phyloP scores from a whole-genome alignment of 805 yeast species.

The Blastobotrys parvus region DNA sequence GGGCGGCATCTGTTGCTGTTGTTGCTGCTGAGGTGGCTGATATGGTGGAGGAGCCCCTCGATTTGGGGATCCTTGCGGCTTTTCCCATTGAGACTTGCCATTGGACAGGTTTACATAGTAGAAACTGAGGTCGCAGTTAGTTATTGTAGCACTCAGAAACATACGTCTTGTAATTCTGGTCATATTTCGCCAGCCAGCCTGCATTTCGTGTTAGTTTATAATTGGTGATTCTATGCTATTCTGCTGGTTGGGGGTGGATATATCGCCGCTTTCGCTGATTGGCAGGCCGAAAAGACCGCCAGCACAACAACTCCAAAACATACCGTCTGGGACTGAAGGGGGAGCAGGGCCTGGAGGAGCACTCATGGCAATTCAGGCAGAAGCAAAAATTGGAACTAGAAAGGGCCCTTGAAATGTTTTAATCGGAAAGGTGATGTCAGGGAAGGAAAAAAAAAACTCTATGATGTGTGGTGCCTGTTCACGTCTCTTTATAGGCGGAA shows the following conservation, averaged over 20 bases:
- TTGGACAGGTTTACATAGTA: slow-evolving; percentile 71
- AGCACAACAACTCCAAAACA: no score
- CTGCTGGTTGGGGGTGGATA: no score
- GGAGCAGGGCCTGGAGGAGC: slow-evolving; percentile 23
- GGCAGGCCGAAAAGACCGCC: no score
- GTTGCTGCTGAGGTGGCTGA: slow-evolving; percentile 1
- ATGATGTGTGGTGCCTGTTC: no score
- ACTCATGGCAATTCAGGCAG: slow-evolving; percentile 6
- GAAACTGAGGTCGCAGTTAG: slow-evolving; percentile 57
- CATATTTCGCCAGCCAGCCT: slow-evolving; percentile 33
- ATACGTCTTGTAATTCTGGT: slow-evolving; percentile 44
- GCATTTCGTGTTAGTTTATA: no score
- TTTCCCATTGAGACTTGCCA: slow-evolving; percentile 85
- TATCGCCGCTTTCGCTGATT: no score
- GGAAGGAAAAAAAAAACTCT: no score
- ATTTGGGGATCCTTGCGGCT: slow-evolving; percentile 37
- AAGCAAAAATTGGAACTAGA: no score
- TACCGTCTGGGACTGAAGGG: slow-evolving; percentile 21
- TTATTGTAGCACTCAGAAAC: slow-evolving; percentile 35
- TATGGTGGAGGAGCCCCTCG: slow-evolving; percentile 2
- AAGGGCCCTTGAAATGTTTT: no score
- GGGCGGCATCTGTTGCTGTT: slow-evolving; percentile 6
- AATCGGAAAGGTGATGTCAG: no score
- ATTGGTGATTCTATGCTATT: no score
- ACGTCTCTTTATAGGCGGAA: no score